Conservation (phyloP, 441 rosid genomes). For the Brassica hybrid region DNA sequence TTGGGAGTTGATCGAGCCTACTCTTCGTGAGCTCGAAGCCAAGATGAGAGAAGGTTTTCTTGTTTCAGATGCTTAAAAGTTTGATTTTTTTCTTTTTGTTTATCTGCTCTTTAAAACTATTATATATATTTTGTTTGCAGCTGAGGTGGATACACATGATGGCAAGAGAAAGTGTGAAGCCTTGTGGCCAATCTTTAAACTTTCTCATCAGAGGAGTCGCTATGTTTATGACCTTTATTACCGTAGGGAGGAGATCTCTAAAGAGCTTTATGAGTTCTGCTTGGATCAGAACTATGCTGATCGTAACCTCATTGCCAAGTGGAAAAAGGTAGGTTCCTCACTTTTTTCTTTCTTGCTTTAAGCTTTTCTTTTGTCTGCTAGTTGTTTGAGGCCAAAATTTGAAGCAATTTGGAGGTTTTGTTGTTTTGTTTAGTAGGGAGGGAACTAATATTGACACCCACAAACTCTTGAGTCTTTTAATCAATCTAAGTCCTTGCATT, state of each 20-base stretch:
- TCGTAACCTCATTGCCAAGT: slow-evolving; percentile 67
- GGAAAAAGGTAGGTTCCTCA: slow-evolving; percentile 63
- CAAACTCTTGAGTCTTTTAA: background rate
- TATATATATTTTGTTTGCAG: slow-evolving; percentile 43
- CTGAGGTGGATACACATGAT: slow-evolving; percentile 77
- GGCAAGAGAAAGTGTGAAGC: slow-evolving; percentile 82
- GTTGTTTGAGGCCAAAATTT: background rate
- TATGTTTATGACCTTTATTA: slow-evolving; percentile 68
- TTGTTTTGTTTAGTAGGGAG: background rate
- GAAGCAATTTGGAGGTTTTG: no score
- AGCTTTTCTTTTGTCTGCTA: background rate
- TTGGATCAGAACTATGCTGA: slow-evolving; percentile 78
- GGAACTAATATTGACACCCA: background rate
- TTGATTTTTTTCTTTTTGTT: background rate
- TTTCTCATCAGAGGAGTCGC: slow-evolving; percentile 82
- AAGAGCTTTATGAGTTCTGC: slow-evolving; percentile 77
- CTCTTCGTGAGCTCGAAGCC: slow-evolving; percentile 65
- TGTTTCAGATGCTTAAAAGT: background rate
- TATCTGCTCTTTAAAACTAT: background rate
- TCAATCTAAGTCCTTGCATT: background rate
- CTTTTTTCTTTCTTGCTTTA: background rate
- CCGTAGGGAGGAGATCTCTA: slow-evolving; percentile 68
- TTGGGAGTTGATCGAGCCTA: slow-evolving; percentile 90
- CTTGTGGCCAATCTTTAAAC: slow-evolving; percentile 80
- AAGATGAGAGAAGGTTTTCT: slow-evolving; percentile 82